Evolutionary conservation across 106 monocot species (phyloP).

Genomic region (Apostasia ramifera): DNA sequence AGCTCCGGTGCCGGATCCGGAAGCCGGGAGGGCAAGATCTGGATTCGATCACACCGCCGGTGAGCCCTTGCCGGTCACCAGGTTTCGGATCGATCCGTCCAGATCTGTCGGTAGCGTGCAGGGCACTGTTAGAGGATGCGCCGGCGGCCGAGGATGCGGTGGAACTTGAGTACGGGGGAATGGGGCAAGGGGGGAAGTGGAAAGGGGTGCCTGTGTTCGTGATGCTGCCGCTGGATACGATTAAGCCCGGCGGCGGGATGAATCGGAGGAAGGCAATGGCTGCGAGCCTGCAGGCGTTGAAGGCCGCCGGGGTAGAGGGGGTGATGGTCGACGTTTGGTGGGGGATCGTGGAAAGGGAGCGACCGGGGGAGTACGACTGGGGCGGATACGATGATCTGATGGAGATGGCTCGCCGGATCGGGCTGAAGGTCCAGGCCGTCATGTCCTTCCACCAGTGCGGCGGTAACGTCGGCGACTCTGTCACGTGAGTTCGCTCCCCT

Average conservation of each 20-base stretch:
- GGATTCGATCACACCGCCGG: constrained; percentile 31
- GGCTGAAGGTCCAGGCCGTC: constrained; percentile 89
- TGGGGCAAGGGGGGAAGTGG: neutral
- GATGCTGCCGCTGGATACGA: constrained; percentile 88
- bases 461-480: constrained; percentile 89
- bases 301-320: constrained; percentile 80
- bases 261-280: constrained; percentile 70
- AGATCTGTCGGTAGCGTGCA: constrained; percentile 37
- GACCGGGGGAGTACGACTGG: constrained; percentile 69
- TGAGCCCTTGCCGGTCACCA: constrained; percentile 38
- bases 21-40: constrained; percentile 14
- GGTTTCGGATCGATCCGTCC: neutral
- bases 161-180: constrained; percentile 7
- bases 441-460: constrained; percentile 99
- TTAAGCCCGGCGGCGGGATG: constrained; percentile 38
- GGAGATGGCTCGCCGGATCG: constrained; percentile 48
- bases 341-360: constrained; percentile 80
- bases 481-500: constrained; percentile 38
- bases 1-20: constrained; percentile 34
- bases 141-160: constrained; percentile 6
- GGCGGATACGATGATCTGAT: constrained; percentile 57
- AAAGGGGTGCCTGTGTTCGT: constrained; percentile 84
- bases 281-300: constrained; percentile 68
- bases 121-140: constrained; percentile 22
- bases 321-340: constrained; percentile 99